Evolutionary conservation across 441 rosid genomes (phyloP).

Genomic region (Erysimum pusillum): DNA sequence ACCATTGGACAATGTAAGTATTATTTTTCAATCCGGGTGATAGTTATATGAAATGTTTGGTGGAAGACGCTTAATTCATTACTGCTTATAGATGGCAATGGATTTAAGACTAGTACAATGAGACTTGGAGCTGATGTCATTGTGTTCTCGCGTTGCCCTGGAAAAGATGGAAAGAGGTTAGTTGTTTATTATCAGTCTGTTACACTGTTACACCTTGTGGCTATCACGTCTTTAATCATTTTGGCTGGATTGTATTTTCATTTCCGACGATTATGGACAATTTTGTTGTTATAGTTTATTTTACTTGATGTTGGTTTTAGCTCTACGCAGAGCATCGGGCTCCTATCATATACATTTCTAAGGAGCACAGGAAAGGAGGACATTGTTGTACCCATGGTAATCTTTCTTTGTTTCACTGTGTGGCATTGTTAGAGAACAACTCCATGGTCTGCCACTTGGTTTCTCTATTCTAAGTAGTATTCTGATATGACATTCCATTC

Average conservation of each 20-base stretch:
- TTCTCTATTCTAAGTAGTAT: background rate
- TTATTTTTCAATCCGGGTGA: background rate
- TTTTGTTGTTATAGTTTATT: too few species aligned
- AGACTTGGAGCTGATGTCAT: conserved; percentile 99
- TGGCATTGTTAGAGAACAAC: too few species aligned
- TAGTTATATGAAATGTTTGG: too few species aligned
- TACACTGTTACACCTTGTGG: background rate
- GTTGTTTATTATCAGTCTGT: conserved; percentile 11
- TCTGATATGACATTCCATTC: background rate
- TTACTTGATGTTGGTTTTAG: conserved; percentile 58
- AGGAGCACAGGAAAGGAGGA: conserved; percentile 95
- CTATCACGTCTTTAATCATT: too few species aligned
- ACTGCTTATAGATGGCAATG: conserved; percentile 83
- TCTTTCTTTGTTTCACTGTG: conserved; percentile 9
- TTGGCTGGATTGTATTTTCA: too few species aligned
- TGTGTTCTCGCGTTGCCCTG: conserved; percentile 85
- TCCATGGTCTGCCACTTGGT: background rate
- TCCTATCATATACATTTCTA: conserved; percentile 89
- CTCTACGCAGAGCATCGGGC: conserved; percentile 87
- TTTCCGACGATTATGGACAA: too few species aligned
- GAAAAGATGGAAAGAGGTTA: conserved; percentile 74
- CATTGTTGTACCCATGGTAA: conserved; percentile 98
- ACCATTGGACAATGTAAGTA: conserved; percentile 96
- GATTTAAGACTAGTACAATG: conserved; percentile 99
- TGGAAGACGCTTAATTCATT: conserved; percentile 28